A percentile compares a stretch with the other conserved stretches of the same genome.
These are phyloP conservation scores for Botryotinia narcissicola DNA, from an alignment of 2,329 filamentous ascomycete species.

Conservation along the genomic window DNA sequence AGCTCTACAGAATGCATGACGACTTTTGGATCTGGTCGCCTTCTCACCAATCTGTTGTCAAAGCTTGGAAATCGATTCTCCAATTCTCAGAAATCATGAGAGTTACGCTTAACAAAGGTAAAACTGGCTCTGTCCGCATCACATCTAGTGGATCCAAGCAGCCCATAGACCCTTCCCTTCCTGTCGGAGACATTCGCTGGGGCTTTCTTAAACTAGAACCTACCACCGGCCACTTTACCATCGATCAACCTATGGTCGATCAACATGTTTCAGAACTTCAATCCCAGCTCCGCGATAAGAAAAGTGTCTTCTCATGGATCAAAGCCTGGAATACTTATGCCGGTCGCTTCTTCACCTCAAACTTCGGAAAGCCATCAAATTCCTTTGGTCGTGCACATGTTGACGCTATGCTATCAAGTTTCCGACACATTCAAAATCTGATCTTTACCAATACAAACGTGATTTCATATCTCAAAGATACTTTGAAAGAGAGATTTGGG, in stretches of 20 bases:
- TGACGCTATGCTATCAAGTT: conserved; percentile 52
- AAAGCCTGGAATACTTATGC: conserved; percentile 60
- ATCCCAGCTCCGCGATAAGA: conserved; percentile 50
- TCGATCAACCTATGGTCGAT: conserved; percentile 54
- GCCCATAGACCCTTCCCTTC: conserved; percentile 41
- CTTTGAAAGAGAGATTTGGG: conserved; percentile 50
- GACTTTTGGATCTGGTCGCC: conserved; percentile 65
- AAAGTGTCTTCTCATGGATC: conserved; percentile 56
- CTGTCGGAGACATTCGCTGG: conserved; percentile 55
- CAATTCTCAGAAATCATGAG: conserved; percentile 56
- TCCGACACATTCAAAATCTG: conserved; percentile 50
- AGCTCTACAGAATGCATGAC: conserved; percentile 61
- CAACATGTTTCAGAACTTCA: conserved; percentile 56
- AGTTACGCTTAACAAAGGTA: conserved; percentile 55
- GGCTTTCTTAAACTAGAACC: conserved; percentile 56
- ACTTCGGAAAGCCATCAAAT: conserved; percentile 54
- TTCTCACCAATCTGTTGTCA: conserved; percentile 50
- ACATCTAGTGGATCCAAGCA: conserved; percentile 13
- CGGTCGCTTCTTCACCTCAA: conserved; percentile 54
- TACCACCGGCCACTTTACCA: conserved; percentile 49
- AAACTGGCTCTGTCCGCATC: conserved; percentile 53
- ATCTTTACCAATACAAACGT: conserved; percentile 48
- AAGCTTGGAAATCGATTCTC: conserved; percentile 58
- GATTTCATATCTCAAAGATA: conserved; percentile 47
- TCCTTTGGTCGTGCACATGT: conserved; percentile 55